phyloP scores from a whole-genome alignment of 768 basidiomycete species.

The Cyclocybe aegerita region DNA sequence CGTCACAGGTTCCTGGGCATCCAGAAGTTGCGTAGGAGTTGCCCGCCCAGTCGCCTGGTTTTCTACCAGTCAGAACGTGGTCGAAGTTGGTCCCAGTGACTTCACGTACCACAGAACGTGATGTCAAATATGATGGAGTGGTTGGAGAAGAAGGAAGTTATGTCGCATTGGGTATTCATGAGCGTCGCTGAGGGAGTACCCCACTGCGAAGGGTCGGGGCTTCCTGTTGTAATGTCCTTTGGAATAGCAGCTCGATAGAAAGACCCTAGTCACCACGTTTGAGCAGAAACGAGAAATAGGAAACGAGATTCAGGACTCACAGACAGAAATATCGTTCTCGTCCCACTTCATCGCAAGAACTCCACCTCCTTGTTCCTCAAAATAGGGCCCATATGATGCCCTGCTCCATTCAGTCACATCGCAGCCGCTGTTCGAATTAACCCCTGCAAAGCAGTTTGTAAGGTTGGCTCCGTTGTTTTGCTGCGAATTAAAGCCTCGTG shows the following conservation, averaged over 20 bases:
- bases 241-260: constrained; percentile 82
- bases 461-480: constrained; percentile 48
- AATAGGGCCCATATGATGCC: constrained; percentile 81
- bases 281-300: neutral
- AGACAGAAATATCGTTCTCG: constrained; percentile 69
- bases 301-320: constrained; percentile 41
- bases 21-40: constrained; percentile 69
- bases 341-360: constrained; percentile 93
- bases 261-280: constrained; percentile 50
- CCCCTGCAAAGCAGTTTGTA: constrained; percentile 50
- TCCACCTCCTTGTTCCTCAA: constrained; percentile 79
- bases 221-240: constrained; percentile 57
- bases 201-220: constrained; percentile 69
- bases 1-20: constrained; percentile 73
- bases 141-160: constrained; percentile 56
- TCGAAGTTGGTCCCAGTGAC: too few species aligned
- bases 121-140: constrained; percentile 82
- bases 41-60: constrained; percentile 78
- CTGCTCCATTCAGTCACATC: constrained; percentile 77
- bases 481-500: neutral
- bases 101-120: constrained; percentile 69
- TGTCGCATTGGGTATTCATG: constrained; percentile 53
- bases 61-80: neutral
- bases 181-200: constrained; percentile 65
- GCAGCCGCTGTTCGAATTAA: constrained; percentile 69